phyloP scores from a whole-genome alignment of 257 asterid species.

The Gentiana straminea region DNA sequence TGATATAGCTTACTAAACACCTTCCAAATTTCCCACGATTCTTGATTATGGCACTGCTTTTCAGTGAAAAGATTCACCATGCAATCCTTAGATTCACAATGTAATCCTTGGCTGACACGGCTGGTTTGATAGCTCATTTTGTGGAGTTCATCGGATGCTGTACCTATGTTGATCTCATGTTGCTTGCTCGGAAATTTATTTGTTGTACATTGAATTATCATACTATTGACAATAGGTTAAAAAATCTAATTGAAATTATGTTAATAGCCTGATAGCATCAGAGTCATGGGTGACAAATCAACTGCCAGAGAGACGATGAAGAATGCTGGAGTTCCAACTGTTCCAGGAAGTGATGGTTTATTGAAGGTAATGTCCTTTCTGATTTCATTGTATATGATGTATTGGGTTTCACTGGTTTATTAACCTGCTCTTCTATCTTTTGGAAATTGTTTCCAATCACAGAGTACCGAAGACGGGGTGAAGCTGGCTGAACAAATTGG shows the following conservation, averaged over 20 bases:
- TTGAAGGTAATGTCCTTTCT: slow-evolving; percentile 41
- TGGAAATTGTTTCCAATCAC: slow-evolving; percentile 18
- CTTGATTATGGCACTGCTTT: no score
- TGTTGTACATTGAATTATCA: no score
- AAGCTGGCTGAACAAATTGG: slow-evolving; percentile 78
- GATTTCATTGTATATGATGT: neutral
- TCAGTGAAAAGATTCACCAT: no score
- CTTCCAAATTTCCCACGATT: no score
- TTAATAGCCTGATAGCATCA: slow-evolving; percentile 89
- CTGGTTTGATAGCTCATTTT: no score
- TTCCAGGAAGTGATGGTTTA: slow-evolving; percentile 97
- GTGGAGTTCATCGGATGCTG: no score
- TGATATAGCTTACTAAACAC: no score
- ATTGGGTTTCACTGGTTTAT: neutral
- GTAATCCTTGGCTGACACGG: no score
- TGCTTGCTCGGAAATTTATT: no score
- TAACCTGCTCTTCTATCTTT: neutral
- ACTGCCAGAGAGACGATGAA: slow-evolving; percentile 99
- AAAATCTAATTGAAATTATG: slow-evolving; percentile 5
- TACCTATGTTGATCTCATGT: no score
- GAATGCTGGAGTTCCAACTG: slow-evolving; percentile 99
- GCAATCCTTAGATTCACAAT: no score
- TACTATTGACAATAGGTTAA: neutral
- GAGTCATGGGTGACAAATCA: slow-evolving; percentile 98
- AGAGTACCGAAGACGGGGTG: slow-evolving; percentile 89